phyloP scores from a whole-genome alignment of 1,284 basidiomycete genomes.

The Xanthoconium separans region DNA sequence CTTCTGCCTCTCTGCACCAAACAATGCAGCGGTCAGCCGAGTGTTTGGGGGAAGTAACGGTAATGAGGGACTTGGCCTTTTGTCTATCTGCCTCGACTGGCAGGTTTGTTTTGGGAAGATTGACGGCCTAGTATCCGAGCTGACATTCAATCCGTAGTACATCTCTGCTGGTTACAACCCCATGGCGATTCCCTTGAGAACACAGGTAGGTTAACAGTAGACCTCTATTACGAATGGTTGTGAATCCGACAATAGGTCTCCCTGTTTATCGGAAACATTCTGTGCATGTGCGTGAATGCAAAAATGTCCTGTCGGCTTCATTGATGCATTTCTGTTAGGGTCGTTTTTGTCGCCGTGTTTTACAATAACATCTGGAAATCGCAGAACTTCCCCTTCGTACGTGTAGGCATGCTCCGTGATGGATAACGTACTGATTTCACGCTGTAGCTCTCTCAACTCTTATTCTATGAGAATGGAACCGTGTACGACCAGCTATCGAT shows the following conservation, averaged over 20 bases:
- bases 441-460: slow-evolving; percentile 43
- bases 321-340: slow-evolving; percentile 1
- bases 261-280: slow-evolving; percentile 40
- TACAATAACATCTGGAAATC: too few species aligned
- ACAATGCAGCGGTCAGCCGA: slow-evolving; percentile 46
- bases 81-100: slow-evolving; percentile 6
- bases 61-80: slow-evolving; percentile 56
- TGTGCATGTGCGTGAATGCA: slow-evolving; percentile 41
- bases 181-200: slow-evolving; percentile 45
- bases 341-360: neutral
- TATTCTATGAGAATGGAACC: slow-evolving; percentile 52
- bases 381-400: too few species aligned
- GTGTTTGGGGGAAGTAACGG: slow-evolving; percentile 62
- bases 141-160: slow-evolving; percentile 34
- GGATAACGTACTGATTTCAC: too few species aligned
- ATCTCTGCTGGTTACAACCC: slow-evolving; percentile 34
- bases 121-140: neutral
- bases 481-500: slow-evolving; percentile 47
- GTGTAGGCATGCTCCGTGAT: too few species aligned
- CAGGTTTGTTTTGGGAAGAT: neutral
- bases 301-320: neutral
- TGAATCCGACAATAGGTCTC: slow-evolving; percentile 33
- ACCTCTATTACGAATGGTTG: accelerated
- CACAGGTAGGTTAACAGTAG: slow-evolving; percentile 29
- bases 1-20: slow-evolving; percentile 57